Percentiles rank a stretch among this genome's conserved stretches.
Conservation (phyloP, 2,329 filamentous ascomycete species). For the Aspergillus chevalieri region DNA sequence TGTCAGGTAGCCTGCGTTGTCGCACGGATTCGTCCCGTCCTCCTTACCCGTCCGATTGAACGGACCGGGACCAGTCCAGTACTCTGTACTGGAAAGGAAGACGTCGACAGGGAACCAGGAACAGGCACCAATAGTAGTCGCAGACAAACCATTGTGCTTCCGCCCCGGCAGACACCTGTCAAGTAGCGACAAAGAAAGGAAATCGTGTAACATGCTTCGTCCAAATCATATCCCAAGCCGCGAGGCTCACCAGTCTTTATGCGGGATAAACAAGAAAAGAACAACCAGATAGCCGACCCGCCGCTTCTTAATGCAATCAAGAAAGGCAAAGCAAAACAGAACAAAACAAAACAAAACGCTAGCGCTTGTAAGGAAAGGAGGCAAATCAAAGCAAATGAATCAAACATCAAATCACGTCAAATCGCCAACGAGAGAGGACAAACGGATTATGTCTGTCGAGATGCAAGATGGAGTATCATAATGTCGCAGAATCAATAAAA, state of each 20-base stretch:
- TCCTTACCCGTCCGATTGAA: slow-evolving; percentile 8
- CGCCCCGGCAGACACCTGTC: neutral
- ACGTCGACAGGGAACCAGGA: slow-evolving; percentile 27
- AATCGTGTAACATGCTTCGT: slow-evolving; percentile 31
- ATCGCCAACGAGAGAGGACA: neutral
- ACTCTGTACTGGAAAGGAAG: slow-evolving; percentile 34
- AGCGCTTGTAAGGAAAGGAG: slow-evolving; percentile 46
- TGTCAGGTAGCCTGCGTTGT: slow-evolving; percentile 19
- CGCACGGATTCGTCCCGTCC: slow-evolving; percentile 7
- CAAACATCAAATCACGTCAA: neutral
- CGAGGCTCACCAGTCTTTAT: slow-evolving; percentile 46
- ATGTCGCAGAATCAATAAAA: slow-evolving; percentile 42
- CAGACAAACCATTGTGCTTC: slow-evolving; percentile 10
- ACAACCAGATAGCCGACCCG: slow-evolving; percentile 42
- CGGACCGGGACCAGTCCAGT: slow-evolving; percentile 30
- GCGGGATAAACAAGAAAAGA: slow-evolving; percentile 32
- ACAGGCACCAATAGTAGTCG: slow-evolving; percentile 9
- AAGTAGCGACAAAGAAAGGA: slow-evolving; percentile 26
- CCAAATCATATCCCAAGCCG: slow-evolving; percentile 43
- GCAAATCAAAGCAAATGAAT: slow-evolving; percentile 11
- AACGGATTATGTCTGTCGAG: slow-evolving; percentile 12
- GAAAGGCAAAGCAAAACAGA: slow-evolving; percentile 1
- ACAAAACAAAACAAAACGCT: slow-evolving; percentile 37
- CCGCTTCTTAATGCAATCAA: slow-evolving; percentile 41
- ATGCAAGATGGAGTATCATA: slow-evolving; percentile 35